Conservation (phyloP, 2,329 filamentous ascomycete species). For the Simplicillium sp. region DNA sequence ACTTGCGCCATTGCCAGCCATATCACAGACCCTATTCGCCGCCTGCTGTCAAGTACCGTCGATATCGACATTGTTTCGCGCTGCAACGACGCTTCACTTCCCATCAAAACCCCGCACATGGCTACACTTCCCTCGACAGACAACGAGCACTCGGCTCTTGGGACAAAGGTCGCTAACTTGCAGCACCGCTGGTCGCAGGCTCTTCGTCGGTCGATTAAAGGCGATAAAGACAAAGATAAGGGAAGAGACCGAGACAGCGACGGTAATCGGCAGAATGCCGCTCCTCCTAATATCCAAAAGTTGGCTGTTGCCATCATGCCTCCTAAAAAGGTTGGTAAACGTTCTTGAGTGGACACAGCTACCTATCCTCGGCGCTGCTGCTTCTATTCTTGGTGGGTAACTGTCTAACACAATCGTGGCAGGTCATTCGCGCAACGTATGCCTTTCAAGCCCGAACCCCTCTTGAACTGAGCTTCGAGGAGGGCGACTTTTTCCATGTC, state of each 20-base stretch:
- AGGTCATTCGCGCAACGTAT: constrained; percentile 97
- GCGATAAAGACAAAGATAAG: constrained; percentile 70
- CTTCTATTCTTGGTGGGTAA: too few species aligned
- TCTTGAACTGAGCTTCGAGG: constrained; percentile 82
- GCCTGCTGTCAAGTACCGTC: too few species aligned
- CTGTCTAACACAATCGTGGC: constrained; percentile 4
- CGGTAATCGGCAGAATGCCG: constrained; percentile 57
- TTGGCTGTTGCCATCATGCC: constrained; percentile 46
- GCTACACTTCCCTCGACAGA: too few species aligned
- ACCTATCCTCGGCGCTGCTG: neutral
- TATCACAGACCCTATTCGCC: too few species aligned
- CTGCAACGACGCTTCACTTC: too few species aligned
- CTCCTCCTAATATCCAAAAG: too few species aligned
- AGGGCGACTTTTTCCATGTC: constrained; percentile 97
- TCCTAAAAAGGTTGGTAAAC: constrained; percentile 71
- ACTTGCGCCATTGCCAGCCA: too few species aligned
- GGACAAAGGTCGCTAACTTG: constrained; percentile 22
- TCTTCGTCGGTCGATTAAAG: constrained; percentile 82
- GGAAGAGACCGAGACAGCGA: constrained; percentile 63
- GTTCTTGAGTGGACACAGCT: neutral
- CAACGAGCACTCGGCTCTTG: too few species aligned
- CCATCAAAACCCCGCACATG: too few species aligned
- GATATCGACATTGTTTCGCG: too few species aligned
- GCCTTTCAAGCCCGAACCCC: constrained; percentile 71
- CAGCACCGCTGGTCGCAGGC: constrained; percentile 37